These are phyloP conservation scores for Globisporangium carolinianum DNA, from an alignment of 352 stramenopile species.

Conservation along the genomic window DNA sequence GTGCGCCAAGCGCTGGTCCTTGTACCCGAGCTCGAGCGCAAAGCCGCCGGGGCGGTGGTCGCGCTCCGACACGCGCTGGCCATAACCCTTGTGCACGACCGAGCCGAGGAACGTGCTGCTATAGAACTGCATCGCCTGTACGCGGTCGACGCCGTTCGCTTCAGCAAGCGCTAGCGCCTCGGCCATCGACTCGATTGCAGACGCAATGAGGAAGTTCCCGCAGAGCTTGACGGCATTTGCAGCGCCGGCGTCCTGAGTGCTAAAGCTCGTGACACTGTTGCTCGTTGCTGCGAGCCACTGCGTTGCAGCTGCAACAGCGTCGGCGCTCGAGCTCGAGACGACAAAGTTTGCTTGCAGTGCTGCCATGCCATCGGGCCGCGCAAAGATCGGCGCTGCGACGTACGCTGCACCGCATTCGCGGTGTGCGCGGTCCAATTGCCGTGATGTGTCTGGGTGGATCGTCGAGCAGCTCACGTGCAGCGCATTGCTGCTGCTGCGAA, in stretches of 20 bases:
- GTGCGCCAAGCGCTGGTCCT: slow-evolving; percentile 60
- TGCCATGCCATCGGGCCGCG: slow-evolving; percentile 60
- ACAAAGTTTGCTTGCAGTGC: slow-evolving; percentile 64
- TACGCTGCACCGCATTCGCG: slow-evolving; percentile 24
- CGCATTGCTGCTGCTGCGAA: slow-evolving; percentile 16
- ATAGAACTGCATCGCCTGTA: slow-evolving; percentile 70
- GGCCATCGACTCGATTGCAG: slow-evolving; percentile 72
- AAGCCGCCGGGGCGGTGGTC: slow-evolving; percentile 73
- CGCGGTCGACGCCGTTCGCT: slow-evolving; percentile 63
- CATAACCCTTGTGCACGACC: slow-evolving; percentile 75
- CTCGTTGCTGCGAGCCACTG: slow-evolving; percentile 36
- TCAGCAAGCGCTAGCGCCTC: slow-evolving; percentile 65
- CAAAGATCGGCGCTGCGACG: slow-evolving; percentile 62
- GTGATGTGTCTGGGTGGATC: slow-evolving; percentile 54
- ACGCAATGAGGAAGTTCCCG: slow-evolving; percentile 77
- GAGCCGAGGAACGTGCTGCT: slow-evolving; percentile 78
- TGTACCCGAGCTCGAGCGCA: slow-evolving; percentile 61
- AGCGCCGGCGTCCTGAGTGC: slow-evolving; percentile 43
- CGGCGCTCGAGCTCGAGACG: slow-evolving; percentile 32
- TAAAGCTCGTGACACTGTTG: slow-evolving; percentile 39
- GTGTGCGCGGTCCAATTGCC: slow-evolving; percentile 31
- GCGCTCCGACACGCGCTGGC: slow-evolving; percentile 63
- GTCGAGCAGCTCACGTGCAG: slow-evolving; percentile 72
- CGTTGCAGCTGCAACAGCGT: slow-evolving; percentile 26
- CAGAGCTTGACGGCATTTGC: slow-evolving; percentile 76